Conservation (phyloP, 495 filamentous ascomycete species). For the Bryoglossum gracile region DNA sequence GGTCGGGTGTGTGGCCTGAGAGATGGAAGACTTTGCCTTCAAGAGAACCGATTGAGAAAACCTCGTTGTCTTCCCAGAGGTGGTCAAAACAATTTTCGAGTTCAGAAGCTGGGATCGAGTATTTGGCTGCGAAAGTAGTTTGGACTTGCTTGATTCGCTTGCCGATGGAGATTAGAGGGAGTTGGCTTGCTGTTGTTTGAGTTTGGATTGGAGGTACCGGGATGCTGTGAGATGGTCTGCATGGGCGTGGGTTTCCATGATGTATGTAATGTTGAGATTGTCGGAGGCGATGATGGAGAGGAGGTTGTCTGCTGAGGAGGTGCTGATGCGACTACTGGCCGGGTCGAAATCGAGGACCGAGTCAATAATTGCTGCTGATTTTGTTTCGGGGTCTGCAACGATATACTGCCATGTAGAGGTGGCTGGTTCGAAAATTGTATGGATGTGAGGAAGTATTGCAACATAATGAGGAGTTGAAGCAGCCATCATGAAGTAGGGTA, state of each 20-base stretch:
- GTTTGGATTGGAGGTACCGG: conserved; percentile 41
- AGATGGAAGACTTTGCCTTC: conserved; percentile 42
- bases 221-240: conserved; percentile 57
- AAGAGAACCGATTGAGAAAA: conserved; percentile 42
- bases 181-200: conserved; percentile 21
- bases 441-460: conserved; percentile 11
- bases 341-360: conserved; percentile 52
- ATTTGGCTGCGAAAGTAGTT: conserved; percentile 38
- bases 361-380: conserved; percentile 47
- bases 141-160: conserved; percentile 48
- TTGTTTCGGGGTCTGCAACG: conserved; percentile 44
- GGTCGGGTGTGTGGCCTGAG: conserved; percentile 56
- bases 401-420: conserved; percentile 58
- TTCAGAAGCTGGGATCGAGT: conserved; percentile 36
- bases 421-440: conserved; percentile 29
- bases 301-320: conserved; percentile 41
- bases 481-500: conserved; percentile 1
- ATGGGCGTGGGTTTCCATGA: conserved; percentile 56
- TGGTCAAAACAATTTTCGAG: conserved; percentile 41
- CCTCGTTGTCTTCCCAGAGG: conserved; percentile 46
- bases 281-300: conserved; percentile 34
- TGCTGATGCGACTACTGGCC: conserved; percentile 37
- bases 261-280: conserved; percentile 38
- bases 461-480: not conserved
- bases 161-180: conserved; percentile 44